Evolutionary conservation across 371 early-diverging fungal genomes (phyloP).

Genomic region (Thermomucor indicae-seudaticae): DNA sequence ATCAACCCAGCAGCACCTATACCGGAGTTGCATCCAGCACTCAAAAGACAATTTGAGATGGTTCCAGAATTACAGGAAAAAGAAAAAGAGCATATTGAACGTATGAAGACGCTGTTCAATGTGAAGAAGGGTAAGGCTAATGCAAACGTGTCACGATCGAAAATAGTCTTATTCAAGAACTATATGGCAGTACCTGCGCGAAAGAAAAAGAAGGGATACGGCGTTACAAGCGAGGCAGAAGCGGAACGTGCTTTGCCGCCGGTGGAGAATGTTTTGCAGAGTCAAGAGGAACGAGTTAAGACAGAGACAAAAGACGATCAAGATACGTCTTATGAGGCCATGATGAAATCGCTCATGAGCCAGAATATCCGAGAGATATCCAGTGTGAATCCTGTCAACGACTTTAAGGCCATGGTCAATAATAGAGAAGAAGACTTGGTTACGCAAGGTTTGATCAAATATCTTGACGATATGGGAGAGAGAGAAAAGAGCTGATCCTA

Average conservation of each 20-base stretch:
- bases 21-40: constrained; percentile 44
- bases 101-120: constrained; percentile 36
- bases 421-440: constrained; percentile 39
- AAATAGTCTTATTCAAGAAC: neutral
- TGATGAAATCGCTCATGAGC: constrained; percentile 8
- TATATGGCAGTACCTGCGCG: neutral
- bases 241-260: constrained; percentile 2
- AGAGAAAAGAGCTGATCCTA: too few species aligned
- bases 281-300: constrained; percentile 10
- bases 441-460: constrained; percentile 23
- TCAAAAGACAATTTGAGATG: constrained; percentile 34
- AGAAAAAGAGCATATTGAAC: constrained; percentile 28
- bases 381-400: constrained; percentile 51
- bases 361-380: constrained; percentile 44
- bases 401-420: constrained; percentile 55
- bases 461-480: neutral
- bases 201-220: constrained; percentile 4
- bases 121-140: constrained; percentile 41
- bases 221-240: constrained; percentile 7
- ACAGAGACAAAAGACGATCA: constrained; percentile 5
- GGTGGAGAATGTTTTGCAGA: constrained; percentile 5
- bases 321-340: constrained; percentile 1
- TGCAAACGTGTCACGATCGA: neutral
- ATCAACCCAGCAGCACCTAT: constrained; percentile 46
- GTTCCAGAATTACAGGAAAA: constrained; percentile 30